Base-by-base conservation (phyloP, 768 basidiomycete species). In the Lentinula boryana region DNA sequence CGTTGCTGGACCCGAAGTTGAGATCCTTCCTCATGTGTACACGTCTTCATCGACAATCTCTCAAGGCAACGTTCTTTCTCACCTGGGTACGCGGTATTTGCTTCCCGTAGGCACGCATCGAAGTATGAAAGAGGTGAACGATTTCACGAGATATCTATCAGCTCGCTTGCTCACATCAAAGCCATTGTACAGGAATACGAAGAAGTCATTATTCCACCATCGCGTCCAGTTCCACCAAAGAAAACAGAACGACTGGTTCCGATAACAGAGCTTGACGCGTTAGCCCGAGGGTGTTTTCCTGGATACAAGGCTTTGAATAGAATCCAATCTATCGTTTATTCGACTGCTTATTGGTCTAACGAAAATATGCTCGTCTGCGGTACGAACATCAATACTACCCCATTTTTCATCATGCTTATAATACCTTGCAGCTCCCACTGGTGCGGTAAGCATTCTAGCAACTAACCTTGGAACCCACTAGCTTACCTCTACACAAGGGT, bases 351-450 rank as follows among this genome's bases (percentile, higher is more conserved):
- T 72, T 78, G 83, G n/a, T 88, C 93, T 1, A 98, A 97, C 65
- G 97, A 98, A 74, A 99, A 99, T 69, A 83, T 99, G 77, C 85
- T 99, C 27, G 81, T 99, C 40, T 95, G 93, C 68, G 93, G 91
- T 91, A 68, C 63, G 81, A 73, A 35, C 50, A 40, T 51, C 27
- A 27, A 27, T 56, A 23, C 38, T 60, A 63, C 63, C 40, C 46
- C 32, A 31, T 43, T 10, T 16, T 56, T 27, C 32, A 38, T 12
- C 36, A 23, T 16, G 32, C 2, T 40, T 23, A 23, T 23, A 51
- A 38, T 52, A 41, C 51, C 38, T 27, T 63, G 38, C 66, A 96
- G 95, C 97, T 69, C 97, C 97, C 0, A 99, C 97, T 64, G 97
- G 97, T 80, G 96, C 97, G 65, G 95, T 96, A 67, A 74, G 90